A percentile compares a stretch with the other conserved stretches of the same genome.
Conservation (phyloP, 1,284 basidiomycete species). For the Sporisorium reilianum region DNA sequence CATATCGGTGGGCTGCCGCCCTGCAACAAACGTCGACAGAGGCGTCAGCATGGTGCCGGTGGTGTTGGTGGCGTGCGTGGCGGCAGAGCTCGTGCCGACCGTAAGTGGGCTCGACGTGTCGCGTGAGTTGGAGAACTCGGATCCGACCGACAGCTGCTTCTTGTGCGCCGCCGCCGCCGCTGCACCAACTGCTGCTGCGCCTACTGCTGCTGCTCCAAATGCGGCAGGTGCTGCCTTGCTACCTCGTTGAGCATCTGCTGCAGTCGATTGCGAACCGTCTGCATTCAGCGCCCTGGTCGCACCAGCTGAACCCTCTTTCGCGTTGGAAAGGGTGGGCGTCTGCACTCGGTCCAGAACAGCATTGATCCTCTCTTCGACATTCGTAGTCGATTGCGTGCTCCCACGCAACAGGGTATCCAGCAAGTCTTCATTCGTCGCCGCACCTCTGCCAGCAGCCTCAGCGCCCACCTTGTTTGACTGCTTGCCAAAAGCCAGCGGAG, state of each 20-base stretch:
- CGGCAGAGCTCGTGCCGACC: conserved; percentile 37
- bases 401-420: conserved; percentile 44
- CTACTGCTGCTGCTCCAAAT: conserved; percentile 8
- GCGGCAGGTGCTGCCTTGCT: conserved; percentile 5
- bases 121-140: conserved; percentile 37
- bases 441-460: neutral
- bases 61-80: conserved; percentile 41
- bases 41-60: conserved; percentile 52
- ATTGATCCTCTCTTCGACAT: conserved; percentile 57
- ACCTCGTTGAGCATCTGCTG: conserved; percentile 4
- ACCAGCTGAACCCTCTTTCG: neutral
- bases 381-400: conserved; percentile 10
- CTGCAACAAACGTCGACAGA: conserved; percentile 32
- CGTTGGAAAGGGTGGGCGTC: conserved; percentile 14
- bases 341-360: conserved; percentile 52
- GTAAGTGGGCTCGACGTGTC: conserved; percentile 46
- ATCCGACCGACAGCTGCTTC: conserved; percentile 47
- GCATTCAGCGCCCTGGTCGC: conserved; percentile 2
- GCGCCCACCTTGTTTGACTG: conserved; percentile 2
- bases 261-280: neutral
- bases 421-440: conserved; percentile 34
- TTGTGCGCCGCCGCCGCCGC: conserved; percentile 28
- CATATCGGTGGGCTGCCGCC: conserved; percentile 2
- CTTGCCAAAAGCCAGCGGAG: conserved; percentile 24
- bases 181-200: neutral